These are phyloP conservation scores for Suhomyces bolitotheri DNA, from an alignment of 1,139 yeast genomes.

Conservation along the genomic window DNA sequence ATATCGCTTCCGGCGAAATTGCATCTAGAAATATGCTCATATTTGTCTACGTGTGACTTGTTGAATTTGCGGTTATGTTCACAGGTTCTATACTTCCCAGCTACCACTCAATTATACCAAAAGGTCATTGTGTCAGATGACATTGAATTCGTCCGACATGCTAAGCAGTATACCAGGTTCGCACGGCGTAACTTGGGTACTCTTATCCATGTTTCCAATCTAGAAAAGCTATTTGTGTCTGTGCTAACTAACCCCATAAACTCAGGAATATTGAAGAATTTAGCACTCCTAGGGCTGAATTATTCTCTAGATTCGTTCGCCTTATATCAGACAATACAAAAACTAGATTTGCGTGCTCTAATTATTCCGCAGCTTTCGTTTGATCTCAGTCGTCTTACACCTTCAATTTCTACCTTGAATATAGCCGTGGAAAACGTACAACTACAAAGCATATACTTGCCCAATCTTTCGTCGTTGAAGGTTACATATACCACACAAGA, in stretches of 20 bases:
- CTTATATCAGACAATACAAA: not conserved
- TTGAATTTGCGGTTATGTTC: conserved; percentile 18
- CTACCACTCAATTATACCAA: conserved; percentile 20
- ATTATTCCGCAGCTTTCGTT: not conserved
- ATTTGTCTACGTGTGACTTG: conserved; percentile 20
- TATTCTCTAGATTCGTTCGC: not conserved
- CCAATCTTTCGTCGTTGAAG: conserved; percentile 6
- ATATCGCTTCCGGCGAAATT: no score
- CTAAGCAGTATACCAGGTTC: conserved; percentile 12
- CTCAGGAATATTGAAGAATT: not conserved
- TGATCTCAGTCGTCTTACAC: not conserved
- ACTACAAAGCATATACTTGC: conserved; percentile 1
- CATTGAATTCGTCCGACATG: conserved; percentile 11
- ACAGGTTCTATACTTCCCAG: conserved; percentile 21
- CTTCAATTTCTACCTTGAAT: not conserved
- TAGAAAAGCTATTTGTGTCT: conserved; percentile 9
- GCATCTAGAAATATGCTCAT: not conserved
- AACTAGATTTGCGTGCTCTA: not conserved
- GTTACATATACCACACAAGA: conserved; percentile 3
- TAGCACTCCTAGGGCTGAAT: not conserved
- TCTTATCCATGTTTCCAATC: conserved; percentile 14
- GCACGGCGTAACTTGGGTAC: conserved; percentile 21
- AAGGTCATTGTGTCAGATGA: conserved; percentile 20
- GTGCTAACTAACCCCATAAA: not conserved
- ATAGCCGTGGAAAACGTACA: conserved; percentile 4